Base-by-base conservation (phyloP, 306 rosid genomes). In the Sicyos baderoa region DNA sequence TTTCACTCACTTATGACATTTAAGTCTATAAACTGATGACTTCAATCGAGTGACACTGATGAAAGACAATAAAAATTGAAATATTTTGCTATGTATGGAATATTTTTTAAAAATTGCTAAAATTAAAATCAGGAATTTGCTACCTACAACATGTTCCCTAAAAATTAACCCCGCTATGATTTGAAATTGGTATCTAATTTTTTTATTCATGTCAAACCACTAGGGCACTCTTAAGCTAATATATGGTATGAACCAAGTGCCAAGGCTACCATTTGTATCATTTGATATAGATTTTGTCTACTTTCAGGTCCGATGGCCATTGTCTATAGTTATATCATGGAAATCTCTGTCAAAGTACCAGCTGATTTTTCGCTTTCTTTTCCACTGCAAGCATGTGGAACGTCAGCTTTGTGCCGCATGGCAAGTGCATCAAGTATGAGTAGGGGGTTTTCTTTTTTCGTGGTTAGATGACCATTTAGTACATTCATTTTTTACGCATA, bases 381-480 rank as follows among this genome's bases (percentile, higher is more conserved):
- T 93, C 82, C 98, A 81, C 78, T 93, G 95, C 74, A 93, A 93
- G 76, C 94, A 93, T 23, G 98, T 93, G 72, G 98, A 88, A 57
- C 90, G 96, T 51, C 98, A 93, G 76, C 93, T 93, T 51, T 87
- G 98, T 75, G 92, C 93, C 79, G 98, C 97, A 40, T 93, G 98
- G 98, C 98, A 93, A 88, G 79, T 85, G 54, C 97, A 92, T 85
- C 98, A 92, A 79, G 98, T 93, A 86, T 74, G 87, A 12, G 35
- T 70, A 68, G 2, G 21, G 48, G 5, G 74, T 9, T 44, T n/a
- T 35, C 67, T 66, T 54, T 75, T 67, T 11, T 45, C 35, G 0
- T 50, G 72, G 54, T 62, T 68, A 25, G 51, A 69, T 72, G 18
- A 37, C 62, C 52, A 58, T 40, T 56, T 62, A 70, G 14, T 65